Base-by-base conservation (phyloP, 2,329 filamentous ascomycete genomes). In the Colletotrichum sp. region DNA sequence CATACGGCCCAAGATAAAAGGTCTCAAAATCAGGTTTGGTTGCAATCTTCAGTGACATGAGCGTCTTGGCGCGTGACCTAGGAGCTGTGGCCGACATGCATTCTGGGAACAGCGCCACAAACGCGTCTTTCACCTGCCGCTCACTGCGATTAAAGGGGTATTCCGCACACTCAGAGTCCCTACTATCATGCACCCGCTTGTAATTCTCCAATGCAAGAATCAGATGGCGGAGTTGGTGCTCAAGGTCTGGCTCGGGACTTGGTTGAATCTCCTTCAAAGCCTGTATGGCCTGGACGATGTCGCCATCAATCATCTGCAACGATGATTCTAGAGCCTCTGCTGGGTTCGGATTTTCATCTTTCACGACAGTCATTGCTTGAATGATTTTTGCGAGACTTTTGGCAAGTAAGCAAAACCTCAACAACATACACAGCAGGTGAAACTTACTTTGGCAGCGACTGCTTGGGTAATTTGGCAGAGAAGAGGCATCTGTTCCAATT, bases 201-300 rank as follows among this genome's bases (percentile, higher is more conserved):
- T 59, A 72, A 13, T 67, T 16, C 13, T 60, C 63, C 61, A 60
- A 24, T 6, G 55, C 39, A 4, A 74, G 36, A 3, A 85, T 36
- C 12, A 78, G 77, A 5, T 61, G 28, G 10, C 80, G 63, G 1
- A 85, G 77, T 1, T 67, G 64, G 3, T 70, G 71, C 30, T 80
- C 64, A 2, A 85, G 79, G 0, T 77, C 71, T 10, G 75, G 43
- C 3, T 61, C 77, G 2, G 77, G 61, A 3, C 78, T 67, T 4
- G 80, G 79, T 4, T 74, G 77, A 3, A 78, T 78, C 61, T 86
- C 84, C 61, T 85, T 85, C 21, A 85, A 77, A 3, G 84, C 83
- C 63, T 85, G 83, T 21, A 84, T 78, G 9, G 83, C 82, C 69
- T 86, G 84, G 5, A 85, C 82, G 34, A 85, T 80, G 65, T 85